These are phyloP conservation scores for Poteriospumella lacustris DNA, from an alignment of 108 stramenopile genomes.

Conservation along the genomic window DNA sequence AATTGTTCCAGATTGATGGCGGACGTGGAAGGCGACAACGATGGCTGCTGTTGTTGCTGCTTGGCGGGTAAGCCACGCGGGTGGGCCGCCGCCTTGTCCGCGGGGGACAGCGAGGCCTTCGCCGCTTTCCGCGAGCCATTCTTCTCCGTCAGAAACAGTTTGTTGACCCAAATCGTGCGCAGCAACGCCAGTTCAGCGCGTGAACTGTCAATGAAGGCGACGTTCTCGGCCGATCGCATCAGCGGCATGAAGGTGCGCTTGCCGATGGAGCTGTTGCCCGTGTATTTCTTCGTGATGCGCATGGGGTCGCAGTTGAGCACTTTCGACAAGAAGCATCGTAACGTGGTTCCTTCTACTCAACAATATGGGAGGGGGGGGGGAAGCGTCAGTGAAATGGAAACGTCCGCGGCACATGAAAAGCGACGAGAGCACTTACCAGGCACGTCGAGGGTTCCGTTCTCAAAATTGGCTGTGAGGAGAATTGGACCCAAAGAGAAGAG, in stretches of 20 bases:
- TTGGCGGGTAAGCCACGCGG: too few relatives aligned
- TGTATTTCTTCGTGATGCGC: conserved; percentile 49
- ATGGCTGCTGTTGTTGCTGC: too few relatives aligned
- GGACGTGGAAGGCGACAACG: too few relatives aligned
- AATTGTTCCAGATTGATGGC: too few relatives aligned
- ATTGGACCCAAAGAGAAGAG: neutral
- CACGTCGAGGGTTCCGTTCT: conserved; percentile 9
- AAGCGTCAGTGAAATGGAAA: too few relatives aligned
- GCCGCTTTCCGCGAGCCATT: too few relatives aligned
- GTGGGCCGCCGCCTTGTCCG: too few relatives aligned
- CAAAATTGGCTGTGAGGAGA: neutral
- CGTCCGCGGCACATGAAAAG: too few relatives aligned
- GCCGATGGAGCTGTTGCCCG: conserved; percentile 42
- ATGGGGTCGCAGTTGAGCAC: conserved; percentile 50
- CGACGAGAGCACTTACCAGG: neutral
- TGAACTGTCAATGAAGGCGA: neutral
- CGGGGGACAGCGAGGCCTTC: too few relatives aligned
- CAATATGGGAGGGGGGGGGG: neutral
- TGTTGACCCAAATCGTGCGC: neutral
- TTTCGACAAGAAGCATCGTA: conserved; percentile 47
- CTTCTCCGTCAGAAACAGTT: neutral
- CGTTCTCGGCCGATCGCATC: neutral
- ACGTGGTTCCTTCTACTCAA: conserved; percentile 39
- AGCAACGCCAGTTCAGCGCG: neutral
- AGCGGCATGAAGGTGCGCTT: conserved; percentile 21